These are phyloP conservation scores for Bolboschoenus planiculmis DNA, from an alignment of 176 grass and related monocot species.

Conservation along the genomic window DNA sequence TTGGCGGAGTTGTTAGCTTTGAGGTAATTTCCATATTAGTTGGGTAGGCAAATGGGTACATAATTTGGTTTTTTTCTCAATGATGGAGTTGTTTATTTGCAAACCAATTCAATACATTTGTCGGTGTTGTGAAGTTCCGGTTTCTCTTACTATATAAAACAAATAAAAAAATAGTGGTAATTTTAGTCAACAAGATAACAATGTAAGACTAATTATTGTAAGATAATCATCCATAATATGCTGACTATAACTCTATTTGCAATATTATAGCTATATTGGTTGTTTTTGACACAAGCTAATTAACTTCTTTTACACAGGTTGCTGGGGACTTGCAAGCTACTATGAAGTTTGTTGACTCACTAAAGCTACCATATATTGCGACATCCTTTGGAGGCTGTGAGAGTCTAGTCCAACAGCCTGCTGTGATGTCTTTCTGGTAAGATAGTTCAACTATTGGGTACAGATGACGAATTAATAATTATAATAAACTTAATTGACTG, in stretches of 20 bases:
- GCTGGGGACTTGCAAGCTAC: conserved; percentile 58
- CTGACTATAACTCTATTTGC: no score
- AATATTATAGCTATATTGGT: background rate
- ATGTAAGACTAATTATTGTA: no score
- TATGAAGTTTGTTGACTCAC: conserved; percentile 78
- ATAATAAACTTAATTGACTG: background rate
- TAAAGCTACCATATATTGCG: conserved; percentile 77
- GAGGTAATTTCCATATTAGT: conserved; percentile 41
- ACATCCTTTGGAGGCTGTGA: conserved; percentile 95
- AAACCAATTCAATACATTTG: no score
- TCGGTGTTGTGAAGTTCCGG: no score
- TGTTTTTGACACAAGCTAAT: no score
- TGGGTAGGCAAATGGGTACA: background rate
- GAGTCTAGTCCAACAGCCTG: conserved; percentile 90
- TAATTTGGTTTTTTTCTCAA: background rate
- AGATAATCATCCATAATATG: no score
- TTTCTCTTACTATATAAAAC: no score
- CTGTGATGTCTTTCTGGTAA: conserved; percentile 97
- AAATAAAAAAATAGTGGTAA: no score
- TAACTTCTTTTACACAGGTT: conserved; percentile 43
- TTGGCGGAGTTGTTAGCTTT: conserved; percentile 95
- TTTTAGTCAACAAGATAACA: no score
- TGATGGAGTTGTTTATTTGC: no score
- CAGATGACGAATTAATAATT: background rate
- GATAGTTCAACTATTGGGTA: background rate